Evolutionary conservation across 2,329 filamentous ascomycete species (phyloP).

Genomic region (Clonostachys chloroleuca): DNA sequence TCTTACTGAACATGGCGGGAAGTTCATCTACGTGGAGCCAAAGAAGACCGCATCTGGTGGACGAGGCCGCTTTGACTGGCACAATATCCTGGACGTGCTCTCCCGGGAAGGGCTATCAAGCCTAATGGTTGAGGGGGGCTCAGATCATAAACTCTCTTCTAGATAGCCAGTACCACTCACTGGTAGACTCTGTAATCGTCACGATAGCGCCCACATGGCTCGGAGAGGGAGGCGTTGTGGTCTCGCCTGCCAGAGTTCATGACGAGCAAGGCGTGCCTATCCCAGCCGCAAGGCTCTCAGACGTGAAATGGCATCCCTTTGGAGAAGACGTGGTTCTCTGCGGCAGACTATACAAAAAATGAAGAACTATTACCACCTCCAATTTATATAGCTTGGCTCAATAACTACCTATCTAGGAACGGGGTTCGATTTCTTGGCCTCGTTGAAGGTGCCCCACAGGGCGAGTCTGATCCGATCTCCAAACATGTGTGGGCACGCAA

Average conservation of each 20-base stretch:
- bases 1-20: constrained; percentile 46
- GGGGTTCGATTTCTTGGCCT: too few relatives aligned
- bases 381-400: too few relatives aligned
- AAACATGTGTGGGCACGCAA: background rate
- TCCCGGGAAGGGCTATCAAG: constrained; percentile 59
- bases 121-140: constrained; percentile 89
- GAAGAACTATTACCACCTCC: too few relatives aligned
- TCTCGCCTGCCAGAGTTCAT: constrained; percentile 60
- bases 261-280: constrained; percentile 45
- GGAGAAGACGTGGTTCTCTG: constrained; percentile 83
- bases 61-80: constrained; percentile 55
- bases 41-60: constrained; percentile 24
- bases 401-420: too few relatives aligned
- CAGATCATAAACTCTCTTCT: constrained; percentile 78
- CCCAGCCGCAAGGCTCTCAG: constrained; percentile 59
- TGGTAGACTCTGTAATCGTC: constrained; percentile 76
- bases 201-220: constrained; percentile 89
- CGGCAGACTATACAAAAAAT: constrained; percentile 34
- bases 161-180: constrained; percentile 48
- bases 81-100: constrained; percentile 56
- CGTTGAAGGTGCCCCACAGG: too few relatives aligned
- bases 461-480: too few relatives aligned
- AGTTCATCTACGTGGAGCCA: constrained; percentile 36
- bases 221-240: constrained; percentile 76
- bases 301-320: constrained; percentile 71